These are phyloP conservation scores for Talaromyces borbonicus DNA, from an alignment of 495 filamentous ascomycete species.

Conservation along the genomic window DNA sequence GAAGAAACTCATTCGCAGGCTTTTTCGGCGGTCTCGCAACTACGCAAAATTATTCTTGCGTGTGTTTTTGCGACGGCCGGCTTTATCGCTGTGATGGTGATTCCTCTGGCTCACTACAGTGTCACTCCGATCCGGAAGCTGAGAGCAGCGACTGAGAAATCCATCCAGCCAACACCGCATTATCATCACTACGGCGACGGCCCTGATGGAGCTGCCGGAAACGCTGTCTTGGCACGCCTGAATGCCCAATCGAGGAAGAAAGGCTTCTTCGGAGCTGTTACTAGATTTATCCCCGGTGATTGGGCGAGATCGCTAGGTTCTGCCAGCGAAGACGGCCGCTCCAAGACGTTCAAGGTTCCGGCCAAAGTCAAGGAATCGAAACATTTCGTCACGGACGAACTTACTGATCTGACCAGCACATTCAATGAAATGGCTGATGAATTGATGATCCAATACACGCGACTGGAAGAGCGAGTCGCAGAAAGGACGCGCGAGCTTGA, in stretches of 20 bases:
- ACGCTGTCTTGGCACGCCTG: not conserved
- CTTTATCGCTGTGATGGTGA: slow-evolving; percentile 52
- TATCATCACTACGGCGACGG: not conserved
- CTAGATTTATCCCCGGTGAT: slow-evolving; percentile 1
- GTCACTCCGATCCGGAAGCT: slow-evolving; percentile 72
- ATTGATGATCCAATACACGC: slow-evolving; percentile 72
- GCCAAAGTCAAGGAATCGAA: slow-evolving; percentile 67
- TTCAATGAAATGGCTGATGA: slow-evolving; percentile 96
- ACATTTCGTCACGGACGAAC: slow-evolving; percentile 70
- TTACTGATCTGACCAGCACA: slow-evolving; percentile 75
- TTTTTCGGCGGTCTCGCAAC: slow-evolving; percentile 57
- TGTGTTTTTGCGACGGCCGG: slow-evolving; percentile 80
- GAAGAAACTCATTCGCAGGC: slow-evolving; percentile 68
- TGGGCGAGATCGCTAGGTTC: slow-evolving; percentile 17
- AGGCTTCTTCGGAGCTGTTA: slow-evolving; percentile 19
- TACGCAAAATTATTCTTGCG: slow-evolving; percentile 67
- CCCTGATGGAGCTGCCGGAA: not conserved
- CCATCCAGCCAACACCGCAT: slow-evolving; percentile 45
- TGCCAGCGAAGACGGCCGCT: slow-evolving; percentile 19
- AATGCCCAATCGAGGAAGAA: not conserved
- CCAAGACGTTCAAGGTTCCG: slow-evolving; percentile 64
- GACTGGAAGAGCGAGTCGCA: slow-evolving; percentile 71
- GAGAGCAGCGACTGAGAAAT: slow-evolving; percentile 67
- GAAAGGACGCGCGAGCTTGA: slow-evolving; percentile 78
- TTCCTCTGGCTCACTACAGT: slow-evolving; percentile 69